These are phyloP conservation scores for Wickerhamomyces sp. DNA, from an alignment of 1,139 yeast species.

Conservation along the genomic window DNA sequence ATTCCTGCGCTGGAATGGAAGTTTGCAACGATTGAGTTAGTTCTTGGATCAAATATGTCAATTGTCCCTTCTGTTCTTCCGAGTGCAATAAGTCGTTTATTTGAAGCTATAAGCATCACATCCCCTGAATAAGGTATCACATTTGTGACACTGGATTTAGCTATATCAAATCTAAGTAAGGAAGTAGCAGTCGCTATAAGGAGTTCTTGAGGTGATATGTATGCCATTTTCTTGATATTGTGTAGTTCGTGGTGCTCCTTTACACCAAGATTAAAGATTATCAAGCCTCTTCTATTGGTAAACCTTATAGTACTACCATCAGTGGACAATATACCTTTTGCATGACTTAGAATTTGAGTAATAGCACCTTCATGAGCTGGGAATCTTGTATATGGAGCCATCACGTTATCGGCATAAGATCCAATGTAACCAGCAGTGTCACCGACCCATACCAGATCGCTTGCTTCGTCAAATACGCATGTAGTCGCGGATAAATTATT, in stretches of 20 bases:
- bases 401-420: constrained; percentile 39
- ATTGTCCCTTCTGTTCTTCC: constrained; percentile 68
- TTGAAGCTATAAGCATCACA: constrained; percentile 35
- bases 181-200: constrained; percentile 29
- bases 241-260: constrained; percentile 29
- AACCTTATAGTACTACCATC: constrained; percentile 49
- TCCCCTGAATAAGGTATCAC: constrained; percentile 37
- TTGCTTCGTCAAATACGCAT: constrained; percentile 57
- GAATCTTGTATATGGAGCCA: constrained; percentile 45
- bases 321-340: constrained; percentile 55
- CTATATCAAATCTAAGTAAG: constrained; percentile 57
- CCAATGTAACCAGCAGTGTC: constrained; percentile 48
- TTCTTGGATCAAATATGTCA: constrained; percentile 71
- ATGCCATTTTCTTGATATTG: constrained; percentile 30
- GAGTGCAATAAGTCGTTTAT: constrained; percentile 47
- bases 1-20: constrained; percentile 74
- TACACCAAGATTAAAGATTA: constrained; percentile 35
- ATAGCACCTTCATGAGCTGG: constrained; percentile 44
- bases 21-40: constrained; percentile 50
- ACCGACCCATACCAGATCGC: constrained; percentile 86
- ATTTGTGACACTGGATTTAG: constrained; percentile 36
- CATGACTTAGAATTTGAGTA: constrained; percentile 47
- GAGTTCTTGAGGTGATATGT: constrained; percentile 33
- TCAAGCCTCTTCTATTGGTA: constrained; percentile 55
- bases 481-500: constrained; percentile 14